Conservation (phyloP, 208 protist species). For the Crithidia acanthocephali region DNA sequence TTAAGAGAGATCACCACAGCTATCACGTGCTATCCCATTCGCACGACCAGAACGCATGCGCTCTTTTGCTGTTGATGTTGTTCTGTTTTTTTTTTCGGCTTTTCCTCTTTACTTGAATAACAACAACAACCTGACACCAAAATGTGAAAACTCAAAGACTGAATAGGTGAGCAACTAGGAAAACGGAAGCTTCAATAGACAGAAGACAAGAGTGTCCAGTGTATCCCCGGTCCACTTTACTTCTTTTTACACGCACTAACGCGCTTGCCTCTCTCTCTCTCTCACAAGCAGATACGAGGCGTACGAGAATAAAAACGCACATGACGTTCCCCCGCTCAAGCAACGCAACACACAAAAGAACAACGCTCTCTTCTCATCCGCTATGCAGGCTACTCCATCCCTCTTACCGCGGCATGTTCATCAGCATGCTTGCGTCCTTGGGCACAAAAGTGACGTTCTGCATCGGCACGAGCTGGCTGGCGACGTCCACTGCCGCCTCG, state of each 20-base stretch:
- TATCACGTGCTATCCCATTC: too few species aligned
- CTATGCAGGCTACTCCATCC: too few species aligned
- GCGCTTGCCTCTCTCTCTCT: too few species aligned
- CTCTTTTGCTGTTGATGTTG: not conserved
- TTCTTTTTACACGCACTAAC: not conserved
- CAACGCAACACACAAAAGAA: too few species aligned
- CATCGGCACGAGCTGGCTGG: conserved; percentile 82
- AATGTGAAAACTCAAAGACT: conserved; percentile 6
- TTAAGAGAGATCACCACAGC: too few species aligned
- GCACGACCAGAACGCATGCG: not conserved
- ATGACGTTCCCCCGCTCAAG: too few species aligned
- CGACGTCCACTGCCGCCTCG: conserved; percentile 97
- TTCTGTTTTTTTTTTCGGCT: not conserved
- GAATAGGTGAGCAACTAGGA: too few species aligned
- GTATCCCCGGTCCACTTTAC: too few species aligned
- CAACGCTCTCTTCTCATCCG: too few species aligned
- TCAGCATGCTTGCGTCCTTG: conserved; percentile 62
- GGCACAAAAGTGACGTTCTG: conserved; percentile 90
- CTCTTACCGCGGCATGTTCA: conserved; percentile 55
- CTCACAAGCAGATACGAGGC: conserved; percentile 5
- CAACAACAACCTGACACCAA: not conserved
- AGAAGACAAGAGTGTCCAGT: not conserved
- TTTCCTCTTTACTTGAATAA: not conserved
- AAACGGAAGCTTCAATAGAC: too few species aligned
- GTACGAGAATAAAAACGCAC: not conserved